Evolutionary conservation across 306 rosid genomes (phyloP), one percentile per base, ranked within the genome.

Genomic region (Argentina anserina): DNA sequence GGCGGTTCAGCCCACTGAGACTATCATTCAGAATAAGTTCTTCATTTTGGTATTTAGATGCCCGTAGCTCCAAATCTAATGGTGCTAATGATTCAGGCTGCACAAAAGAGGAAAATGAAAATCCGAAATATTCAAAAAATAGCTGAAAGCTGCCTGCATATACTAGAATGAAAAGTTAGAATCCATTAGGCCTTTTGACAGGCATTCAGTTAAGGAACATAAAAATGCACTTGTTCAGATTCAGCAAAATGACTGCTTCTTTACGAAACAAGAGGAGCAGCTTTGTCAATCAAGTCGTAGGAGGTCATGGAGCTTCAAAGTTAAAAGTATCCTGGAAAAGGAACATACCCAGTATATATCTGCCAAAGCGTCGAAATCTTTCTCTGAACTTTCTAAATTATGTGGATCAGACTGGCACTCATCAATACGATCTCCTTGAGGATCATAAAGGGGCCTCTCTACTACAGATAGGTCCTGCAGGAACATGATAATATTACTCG

Each of bases 81-180:
- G 92, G 97, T 42, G 95, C 97, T 78, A 94, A 73, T 46, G 99
- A 94, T 78, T 91, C 99, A 53, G 97, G 97, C 99, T 94, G 95
- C 82, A 74, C 83, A 64, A 63, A 50, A 26, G 25, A 76, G 46
- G 60, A 55, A 64, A 63, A 69, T 1, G 17, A 79, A 50, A 63
- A 70, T 64, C 80, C 75, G 73, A 67, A 29, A 29, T 5, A 55
- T 56, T 46, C 63, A 31, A 13, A 59, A 76, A 67, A 21, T 11
- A n/a, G 31, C 66, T 8, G 28, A 43, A 37, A 75, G 39, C 6
- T 28, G 18, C 67, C 20, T 14, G 67, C 55, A 33, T 49, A 36
- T 21, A 68, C 21, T 3, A 37, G 5, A 8, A 26, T 3, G 14
- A 66, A 66, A 41, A 66, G 23, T 12, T 21, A 21, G 13, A 37